Evolutionary conservation across 1,284 basidiomycete species (phyloP).

Genomic region (Tylopilus sp.): DNA sequence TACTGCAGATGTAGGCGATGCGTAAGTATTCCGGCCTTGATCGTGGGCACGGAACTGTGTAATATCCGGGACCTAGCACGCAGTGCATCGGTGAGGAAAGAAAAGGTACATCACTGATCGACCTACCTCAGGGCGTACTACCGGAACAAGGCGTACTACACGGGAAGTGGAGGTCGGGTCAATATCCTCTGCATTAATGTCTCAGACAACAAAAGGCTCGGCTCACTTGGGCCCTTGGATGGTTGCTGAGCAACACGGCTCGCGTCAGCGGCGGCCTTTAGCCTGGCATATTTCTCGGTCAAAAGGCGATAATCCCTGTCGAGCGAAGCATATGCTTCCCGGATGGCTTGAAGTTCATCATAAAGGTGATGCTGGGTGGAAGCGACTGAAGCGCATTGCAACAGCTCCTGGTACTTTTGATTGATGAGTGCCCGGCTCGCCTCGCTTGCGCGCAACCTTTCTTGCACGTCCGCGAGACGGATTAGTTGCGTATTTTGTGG

Average conservation of each 20-base stretch:
- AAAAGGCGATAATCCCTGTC: conserved; percentile 24
- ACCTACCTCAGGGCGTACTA: conserved; percentile 13
- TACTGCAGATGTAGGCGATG: conserved; percentile 9
- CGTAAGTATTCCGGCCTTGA: conserved; percentile 8
- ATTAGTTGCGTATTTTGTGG: conserved; percentile 17
- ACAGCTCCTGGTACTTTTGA: conserved; percentile 27
- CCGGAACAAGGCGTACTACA: conserved; percentile 9
- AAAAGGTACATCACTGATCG: not conserved
- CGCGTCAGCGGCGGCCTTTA: conserved; percentile 14
- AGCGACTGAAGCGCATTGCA: conserved; percentile 14
- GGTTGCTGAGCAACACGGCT: conserved; percentile 10
- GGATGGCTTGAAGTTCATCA: conserved; percentile 21
- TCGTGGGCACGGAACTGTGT: conserved; percentile 1
- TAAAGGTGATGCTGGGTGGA: conserved; percentile 18
- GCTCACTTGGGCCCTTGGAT: conserved; percentile 10
- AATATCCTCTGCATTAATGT: not conserved
- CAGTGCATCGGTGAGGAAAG: not conserved
- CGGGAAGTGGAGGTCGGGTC: not conserved
- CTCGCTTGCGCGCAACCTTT: conserved; percentile 25
- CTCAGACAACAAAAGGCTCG: not conserved
- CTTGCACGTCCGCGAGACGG: conserved; percentile 25
- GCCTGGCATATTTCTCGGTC: conserved; percentile 23
- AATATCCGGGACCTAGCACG: not conserved
- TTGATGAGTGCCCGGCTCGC: conserved; percentile 9
- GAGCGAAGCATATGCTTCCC: conserved; percentile 17